Conservation (phyloP, 2,329 filamentous ascomycete genomes). For the Seiridium cupressi region DNA sequence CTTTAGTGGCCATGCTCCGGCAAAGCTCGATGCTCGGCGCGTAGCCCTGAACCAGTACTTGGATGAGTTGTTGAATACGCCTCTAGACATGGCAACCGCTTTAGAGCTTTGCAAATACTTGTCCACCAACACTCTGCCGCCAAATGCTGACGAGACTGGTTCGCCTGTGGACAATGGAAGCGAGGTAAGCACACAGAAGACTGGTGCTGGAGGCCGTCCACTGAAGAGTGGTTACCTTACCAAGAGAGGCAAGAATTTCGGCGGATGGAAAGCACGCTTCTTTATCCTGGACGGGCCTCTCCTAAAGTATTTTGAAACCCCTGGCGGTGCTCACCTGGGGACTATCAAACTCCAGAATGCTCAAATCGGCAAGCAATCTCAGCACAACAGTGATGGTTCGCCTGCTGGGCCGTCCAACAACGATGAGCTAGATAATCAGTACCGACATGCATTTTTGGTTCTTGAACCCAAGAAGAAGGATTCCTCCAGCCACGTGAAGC, state of each 20-base stretch:
- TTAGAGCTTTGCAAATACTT: slow-evolving; percentile 85
- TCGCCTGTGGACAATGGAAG: slow-evolving; percentile 32
- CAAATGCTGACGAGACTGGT: slow-evolving; percentile 57
- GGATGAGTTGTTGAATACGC: slow-evolving; percentile 79
- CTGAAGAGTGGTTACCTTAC: slow-evolving; percentile 89
- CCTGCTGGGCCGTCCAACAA: slow-evolving; percentile 52
- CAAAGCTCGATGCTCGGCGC: slow-evolving; percentile 85
- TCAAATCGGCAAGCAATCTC: slow-evolving; percentile 90
- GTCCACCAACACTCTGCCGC: slow-evolving; percentile 63
- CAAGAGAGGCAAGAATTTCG: slow-evolving; percentile 97
- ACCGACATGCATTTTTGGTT: slow-evolving; percentile 92
- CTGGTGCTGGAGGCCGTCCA: slow-evolving; percentile 63
- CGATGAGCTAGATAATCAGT: slow-evolving; percentile 88
- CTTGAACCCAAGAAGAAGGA: slow-evolving; percentile 97
- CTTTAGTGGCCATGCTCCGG: slow-evolving; percentile 90
- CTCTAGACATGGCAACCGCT: slow-evolving; percentile 74
- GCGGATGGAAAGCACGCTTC: slow-evolving; percentile 88
- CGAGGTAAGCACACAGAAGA: slow-evolving; percentile 36
- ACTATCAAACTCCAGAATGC: slow-evolving; percentile 90
- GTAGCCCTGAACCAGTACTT: slow-evolving; percentile 81
- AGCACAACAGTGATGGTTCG: slow-evolving; percentile 59
- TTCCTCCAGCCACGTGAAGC: slow-evolving; percentile 80
- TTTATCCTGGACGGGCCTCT: slow-evolving; percentile 60
- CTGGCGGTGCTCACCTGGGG: slow-evolving; percentile 85
- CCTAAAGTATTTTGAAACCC: slow-evolving; percentile 87